Conservation (phyloP, 2,329 filamentous ascomycete genomes). For the Claviceps africana region DNA sequence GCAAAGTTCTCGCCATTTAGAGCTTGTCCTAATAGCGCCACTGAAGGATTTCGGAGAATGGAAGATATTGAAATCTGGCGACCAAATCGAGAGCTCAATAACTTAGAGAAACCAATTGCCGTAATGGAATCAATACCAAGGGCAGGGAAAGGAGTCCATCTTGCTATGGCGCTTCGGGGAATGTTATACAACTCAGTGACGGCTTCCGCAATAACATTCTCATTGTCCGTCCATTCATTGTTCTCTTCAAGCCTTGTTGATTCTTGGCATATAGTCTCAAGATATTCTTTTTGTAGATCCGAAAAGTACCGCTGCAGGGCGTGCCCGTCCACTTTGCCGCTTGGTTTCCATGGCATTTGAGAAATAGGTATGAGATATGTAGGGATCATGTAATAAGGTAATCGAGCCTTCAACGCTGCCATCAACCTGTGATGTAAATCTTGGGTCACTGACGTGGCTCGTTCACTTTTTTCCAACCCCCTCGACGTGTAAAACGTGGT, state of each 20-base stretch:
- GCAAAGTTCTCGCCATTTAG: background rate
- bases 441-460: constrained; percentile 22
- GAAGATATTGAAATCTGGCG: constrained; percentile 48
- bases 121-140: constrained; percentile 74
- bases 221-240: constrained; percentile 37
- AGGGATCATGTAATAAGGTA: constrained; percentile 72
- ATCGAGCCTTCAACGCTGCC: constrained; percentile 32
- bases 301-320: constrained; percentile 35
- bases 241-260: constrained; percentile 17
- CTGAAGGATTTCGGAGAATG: constrained; percentile 53
- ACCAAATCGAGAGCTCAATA: constrained; percentile 32
- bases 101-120: constrained; percentile 54
- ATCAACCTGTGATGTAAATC: constrained; percentile 34
- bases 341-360: constrained; percentile 53
- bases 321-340: constrained; percentile 58
- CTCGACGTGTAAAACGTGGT: constrained; percentile 54
- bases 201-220: constrained; percentile 39
- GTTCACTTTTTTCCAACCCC: constrained; percentile 15
- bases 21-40: constrained; percentile 43
- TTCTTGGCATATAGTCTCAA: constrained; percentile 23
- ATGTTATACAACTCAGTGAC: constrained; percentile 38
- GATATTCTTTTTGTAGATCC: constrained; percentile 27
- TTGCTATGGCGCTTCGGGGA: constrained; percentile 32
- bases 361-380: constrained; percentile 57
- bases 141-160: constrained; percentile 60